Conservation (phyloP, 2,329 filamentous ascomycete species). For the Falciphora oryzae region DNA sequence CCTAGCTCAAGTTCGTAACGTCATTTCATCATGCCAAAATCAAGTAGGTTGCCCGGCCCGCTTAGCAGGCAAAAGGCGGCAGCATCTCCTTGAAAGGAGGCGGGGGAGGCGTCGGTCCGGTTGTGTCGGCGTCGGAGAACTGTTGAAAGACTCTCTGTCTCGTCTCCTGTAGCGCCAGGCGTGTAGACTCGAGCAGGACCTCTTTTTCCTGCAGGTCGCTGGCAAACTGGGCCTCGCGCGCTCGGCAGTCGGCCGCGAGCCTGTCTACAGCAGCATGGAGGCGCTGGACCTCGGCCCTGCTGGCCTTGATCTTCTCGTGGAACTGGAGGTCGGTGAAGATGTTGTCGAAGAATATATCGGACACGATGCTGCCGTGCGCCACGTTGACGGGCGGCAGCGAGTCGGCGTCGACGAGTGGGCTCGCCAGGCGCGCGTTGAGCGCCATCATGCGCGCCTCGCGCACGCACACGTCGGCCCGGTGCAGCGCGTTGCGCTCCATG, state of each 20-base stretch:
- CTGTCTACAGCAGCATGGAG: slow-evolving; percentile 26
- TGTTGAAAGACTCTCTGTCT: slow-evolving; percentile 37
- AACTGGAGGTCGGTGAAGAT: slow-evolving; percentile 47
- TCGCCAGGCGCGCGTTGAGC: slow-evolving; percentile 33
- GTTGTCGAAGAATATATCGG: slow-evolving; percentile 50
- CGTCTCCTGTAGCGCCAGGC: slow-evolving; percentile 36
- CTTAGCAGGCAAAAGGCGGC: not conserved
- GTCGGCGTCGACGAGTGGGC: slow-evolving; percentile 27
- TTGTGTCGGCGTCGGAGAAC: not conserved
- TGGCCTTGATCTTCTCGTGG: slow-evolving; percentile 44
- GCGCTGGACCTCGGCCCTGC: slow-evolving; percentile 29
- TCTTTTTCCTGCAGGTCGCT: slow-evolving; percentile 26
- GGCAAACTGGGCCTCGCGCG: slow-evolving; percentile 23
- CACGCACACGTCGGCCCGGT: slow-evolving; percentile 37
- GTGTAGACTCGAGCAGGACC: slow-evolving; percentile 26
- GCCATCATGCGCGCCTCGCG: slow-evolving; percentile 34
- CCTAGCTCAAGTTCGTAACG: not conserved
- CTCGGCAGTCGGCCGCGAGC: slow-evolving; percentile 26
- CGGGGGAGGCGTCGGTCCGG: too few species aligned
- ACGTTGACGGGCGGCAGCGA: slow-evolving; percentile 36
- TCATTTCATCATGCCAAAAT: not conserved
- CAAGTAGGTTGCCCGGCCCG: not conserved
- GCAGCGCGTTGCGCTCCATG: slow-evolving; percentile 47
- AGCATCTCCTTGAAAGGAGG: not conserved
- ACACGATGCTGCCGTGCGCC: slow-evolving; percentile 38